Conservation (phyloP, 2,329 filamentous ascomycete species). For the Xylariaceae sp. region DNA sequence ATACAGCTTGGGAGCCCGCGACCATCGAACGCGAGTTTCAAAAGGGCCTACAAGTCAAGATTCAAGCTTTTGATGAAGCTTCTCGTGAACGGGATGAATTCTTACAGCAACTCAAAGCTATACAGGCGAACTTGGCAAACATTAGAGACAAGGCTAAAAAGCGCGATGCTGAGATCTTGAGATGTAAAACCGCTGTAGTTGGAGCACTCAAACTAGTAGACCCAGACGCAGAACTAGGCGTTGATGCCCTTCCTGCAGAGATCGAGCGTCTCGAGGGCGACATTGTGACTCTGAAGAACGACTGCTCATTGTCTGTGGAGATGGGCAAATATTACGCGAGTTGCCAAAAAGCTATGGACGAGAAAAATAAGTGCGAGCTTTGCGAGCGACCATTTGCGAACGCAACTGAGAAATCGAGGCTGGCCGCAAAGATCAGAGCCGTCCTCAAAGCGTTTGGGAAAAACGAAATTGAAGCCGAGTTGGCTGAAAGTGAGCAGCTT, state of each 20-base stretch:
- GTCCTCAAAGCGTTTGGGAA: conserved; percentile 68
- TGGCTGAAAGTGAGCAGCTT: conserved; percentile 58
- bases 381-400: conserved; percentile 75
- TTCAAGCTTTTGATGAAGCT: conserved; percentile 64
- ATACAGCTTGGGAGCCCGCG: conserved; percentile 70
- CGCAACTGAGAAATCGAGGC: conserved; percentile 64
- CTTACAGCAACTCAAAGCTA: conserved; percentile 75
- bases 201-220: conserved; percentile 54
- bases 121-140: conserved; percentile 75
- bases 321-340: conserved; percentile 75
- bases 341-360: conserved; percentile 69
- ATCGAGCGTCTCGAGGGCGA: conserved; percentile 57
- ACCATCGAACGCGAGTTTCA: conserved; percentile 77
- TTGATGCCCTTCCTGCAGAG: conserved; percentile 62
- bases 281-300: conserved; percentile 68
- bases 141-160: conserved; percentile 68
- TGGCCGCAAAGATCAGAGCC: conserved; percentile 71
- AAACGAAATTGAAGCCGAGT: conserved; percentile 65
- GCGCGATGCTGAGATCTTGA: conserved; percentile 67
- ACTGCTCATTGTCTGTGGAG: conserved; percentile 72
- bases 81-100: conserved; percentile 74
- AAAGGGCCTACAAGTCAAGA: conserved; percentile 63
- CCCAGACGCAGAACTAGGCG: conserved; percentile 48
- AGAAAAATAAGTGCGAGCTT: conserved; percentile 76
- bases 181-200: conserved; percentile 64